Conservation (phyloP, 2,329 filamentous ascomycete genomes). For the Ascochyta clinopodiicola region DNA sequence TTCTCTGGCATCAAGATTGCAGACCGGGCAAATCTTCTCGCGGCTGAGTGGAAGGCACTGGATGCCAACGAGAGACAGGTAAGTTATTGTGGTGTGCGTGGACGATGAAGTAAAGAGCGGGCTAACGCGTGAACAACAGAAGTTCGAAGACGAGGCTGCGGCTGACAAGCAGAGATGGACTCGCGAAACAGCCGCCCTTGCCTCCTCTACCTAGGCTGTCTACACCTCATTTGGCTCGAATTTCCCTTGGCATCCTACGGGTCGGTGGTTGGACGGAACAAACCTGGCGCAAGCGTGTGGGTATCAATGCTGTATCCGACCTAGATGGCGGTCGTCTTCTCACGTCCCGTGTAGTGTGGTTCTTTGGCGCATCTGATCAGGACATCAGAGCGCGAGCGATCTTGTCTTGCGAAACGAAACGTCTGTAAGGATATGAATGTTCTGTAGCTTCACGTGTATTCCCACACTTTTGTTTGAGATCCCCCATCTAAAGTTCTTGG, state of each 20-base stretch:
- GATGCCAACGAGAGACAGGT: slow-evolving; percentile 58
- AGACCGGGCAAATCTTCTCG: slow-evolving; percentile 53
- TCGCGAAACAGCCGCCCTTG: background rate
- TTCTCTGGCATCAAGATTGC: slow-evolving; percentile 53
- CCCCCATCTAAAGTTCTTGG: background rate
- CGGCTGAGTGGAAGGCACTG: slow-evolving; percentile 58
- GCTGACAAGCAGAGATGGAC: slow-evolving; percentile 40
- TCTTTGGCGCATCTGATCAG: slow-evolving; percentile 22
- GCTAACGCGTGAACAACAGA: slow-evolving; percentile 36
- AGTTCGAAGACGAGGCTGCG: slow-evolving; percentile 35
- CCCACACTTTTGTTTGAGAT: background rate
- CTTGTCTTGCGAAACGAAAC: background rate
- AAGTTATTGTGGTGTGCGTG: slow-evolving; percentile 7
- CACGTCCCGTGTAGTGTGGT: background rate
- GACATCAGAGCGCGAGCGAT: slow-evolving; percentile 17
- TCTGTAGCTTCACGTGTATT: slow-evolving; percentile 8
- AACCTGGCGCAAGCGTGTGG: slow-evolving; percentile 4
- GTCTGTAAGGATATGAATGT: slow-evolving; percentile 9
- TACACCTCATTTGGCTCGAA: background rate
- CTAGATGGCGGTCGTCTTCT: slow-evolving; percentile 5
- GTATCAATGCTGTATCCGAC: slow-evolving; percentile 10
- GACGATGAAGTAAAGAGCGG: background rate
- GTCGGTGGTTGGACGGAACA: background rate
- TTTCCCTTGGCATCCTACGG: background rate
- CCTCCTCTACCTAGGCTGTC: background rate